Evolutionary conservation across 2,329 filamentous ascomycete genomes (phyloP), one percentile per base, ranked within the genome.

Genomic region (Exophiala xenobiotica): DNA sequence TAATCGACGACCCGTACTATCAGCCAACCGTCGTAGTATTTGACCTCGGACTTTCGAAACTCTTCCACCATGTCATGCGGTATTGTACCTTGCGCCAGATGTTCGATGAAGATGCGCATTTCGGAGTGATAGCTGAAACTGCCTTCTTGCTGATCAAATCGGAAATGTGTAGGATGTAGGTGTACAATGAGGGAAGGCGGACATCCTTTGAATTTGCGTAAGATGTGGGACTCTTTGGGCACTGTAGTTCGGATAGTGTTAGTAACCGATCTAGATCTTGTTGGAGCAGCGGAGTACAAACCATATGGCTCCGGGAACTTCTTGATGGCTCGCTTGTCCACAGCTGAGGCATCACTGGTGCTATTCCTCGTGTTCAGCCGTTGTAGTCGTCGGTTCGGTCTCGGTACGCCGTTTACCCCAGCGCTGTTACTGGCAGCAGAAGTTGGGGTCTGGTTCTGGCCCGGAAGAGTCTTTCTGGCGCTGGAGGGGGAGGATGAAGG

Each of bases 1-100:
- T 96, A 88, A 67, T 97, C 89, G 63, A 95, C 82, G n/a, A 97
- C 76, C 68, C 95, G 86, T 27, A 99, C 90, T 61, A 99, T 97
- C 51, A 99, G 79, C 65, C 92, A 96, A 24, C 81, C 90, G 68
- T 97, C 91, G 67, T 97, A 99, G 66, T 96, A 97, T 7, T 79
- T 78, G 11, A 96, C 86, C 16, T 83, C 82, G 14, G 78, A 77
- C 41, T 82, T 78, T 22, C 84, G 78, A 48, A 99, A 81, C 60
- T 92, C 86, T 41, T 87, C 83, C 8, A 97, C 74, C 66, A 97
- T 82, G 61, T 96, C 90, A 69, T 96, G 90, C 1, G 93, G 93
- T 27, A 99, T 77, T 0, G 89, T 95, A 50, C 86, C 82, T 35
- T 74, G 76, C 59, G 80, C 80, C 39, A 97, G 70, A 68, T 96